A percentile compares a stretch with the other conserved stretches of the same genome.
These are phyloP conservation scores for Trichoderma cornu-damae DNA, from an alignment of 2,329 filamentous ascomycete species.

Conservation along the genomic window DNA sequence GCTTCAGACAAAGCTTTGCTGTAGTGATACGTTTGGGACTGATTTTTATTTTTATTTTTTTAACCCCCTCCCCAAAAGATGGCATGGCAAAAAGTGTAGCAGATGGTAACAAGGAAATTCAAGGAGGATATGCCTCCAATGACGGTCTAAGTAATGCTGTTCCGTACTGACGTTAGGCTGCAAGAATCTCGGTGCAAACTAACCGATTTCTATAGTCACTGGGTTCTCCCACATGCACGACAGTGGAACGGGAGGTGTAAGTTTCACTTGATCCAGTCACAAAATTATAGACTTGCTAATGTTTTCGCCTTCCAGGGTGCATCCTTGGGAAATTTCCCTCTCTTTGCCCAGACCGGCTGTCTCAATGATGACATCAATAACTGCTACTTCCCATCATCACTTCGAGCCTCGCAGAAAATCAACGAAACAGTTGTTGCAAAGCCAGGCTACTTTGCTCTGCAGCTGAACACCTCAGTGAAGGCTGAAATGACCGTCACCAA, in stretches of 20 bases:
- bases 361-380: constrained; percentile 39
- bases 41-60: not conserved
- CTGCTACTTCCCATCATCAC: constrained; percentile 48
- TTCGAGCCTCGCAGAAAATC: constrained; percentile 44
- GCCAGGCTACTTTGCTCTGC: constrained; percentile 58
- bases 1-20: not conserved
- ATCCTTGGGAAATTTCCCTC: constrained; percentile 48
- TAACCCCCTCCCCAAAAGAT: too few relatives aligned
- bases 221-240: constrained; percentile 54
- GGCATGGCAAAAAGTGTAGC: constrained; percentile 29
- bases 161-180: too few relatives aligned
- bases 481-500: constrained; percentile 59
- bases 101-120: constrained; percentile 33
- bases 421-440: constrained; percentile 49
- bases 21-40: not conserved
- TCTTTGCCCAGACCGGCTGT: constrained; percentile 47
- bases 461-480: constrained; percentile 51
- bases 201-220: constrained; percentile 29
- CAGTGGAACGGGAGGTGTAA: constrained; percentile 25
- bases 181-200: not conserved
- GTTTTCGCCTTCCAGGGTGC: constrained; percentile 28
- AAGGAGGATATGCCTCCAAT: constrained; percentile 48
- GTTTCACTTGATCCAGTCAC: not conserved
- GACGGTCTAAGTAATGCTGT: constrained; percentile 24
- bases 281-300: not conserved